These are phyloP conservation scores for Fusarium praegraminearum DNA, from an alignment of 2,329 filamentous ascomycete genomes.

Conservation along the genomic window DNA sequence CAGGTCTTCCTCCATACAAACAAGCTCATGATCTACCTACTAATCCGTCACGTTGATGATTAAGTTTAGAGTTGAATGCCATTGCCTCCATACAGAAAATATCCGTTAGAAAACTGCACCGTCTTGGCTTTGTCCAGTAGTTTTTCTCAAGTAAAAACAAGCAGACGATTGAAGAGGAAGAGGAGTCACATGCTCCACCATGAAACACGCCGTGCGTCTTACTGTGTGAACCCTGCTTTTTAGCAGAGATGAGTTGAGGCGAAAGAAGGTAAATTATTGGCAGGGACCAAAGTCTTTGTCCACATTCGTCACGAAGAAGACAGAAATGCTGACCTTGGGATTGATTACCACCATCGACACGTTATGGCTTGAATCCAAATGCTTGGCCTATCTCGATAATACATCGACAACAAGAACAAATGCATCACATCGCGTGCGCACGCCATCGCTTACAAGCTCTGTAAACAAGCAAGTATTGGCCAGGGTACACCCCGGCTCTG, in stretches of 20 bases:
- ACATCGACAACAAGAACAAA: conserved; percentile 14
- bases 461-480: conserved; percentile 19
- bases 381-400: conserved; percentile 2
- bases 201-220: conserved; percentile 33
- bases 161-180: conserved; percentile 17
- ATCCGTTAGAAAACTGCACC: not conserved
- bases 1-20: not conserved
- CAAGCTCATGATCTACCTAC: conserved; percentile 19
- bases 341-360: not conserved
- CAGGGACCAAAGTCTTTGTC: conserved; percentile 34
- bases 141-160: conserved; percentile 30
- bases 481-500: conserved; percentile 41
- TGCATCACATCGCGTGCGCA: conserved; percentile 37
- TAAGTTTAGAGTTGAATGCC: not conserved
- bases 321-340: conserved; percentile 3
- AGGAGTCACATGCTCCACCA: conserved; percentile 39
- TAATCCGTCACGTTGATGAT: conserved; percentile 9
- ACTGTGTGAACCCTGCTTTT: conserved; percentile 42
- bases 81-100: not conserved
- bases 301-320: conserved; percentile 39
- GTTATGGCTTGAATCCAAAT: not conserved
- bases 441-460: conserved; percentile 39
- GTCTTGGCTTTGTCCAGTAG: not conserved
- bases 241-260: conserved; percentile 25
- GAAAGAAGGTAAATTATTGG: conserved; percentile 34